These are phyloP conservation scores for Pythium rhizo-oryzae DNA, from an alignment of 352 stramenopile species.

Conservation along the genomic window DNA sequence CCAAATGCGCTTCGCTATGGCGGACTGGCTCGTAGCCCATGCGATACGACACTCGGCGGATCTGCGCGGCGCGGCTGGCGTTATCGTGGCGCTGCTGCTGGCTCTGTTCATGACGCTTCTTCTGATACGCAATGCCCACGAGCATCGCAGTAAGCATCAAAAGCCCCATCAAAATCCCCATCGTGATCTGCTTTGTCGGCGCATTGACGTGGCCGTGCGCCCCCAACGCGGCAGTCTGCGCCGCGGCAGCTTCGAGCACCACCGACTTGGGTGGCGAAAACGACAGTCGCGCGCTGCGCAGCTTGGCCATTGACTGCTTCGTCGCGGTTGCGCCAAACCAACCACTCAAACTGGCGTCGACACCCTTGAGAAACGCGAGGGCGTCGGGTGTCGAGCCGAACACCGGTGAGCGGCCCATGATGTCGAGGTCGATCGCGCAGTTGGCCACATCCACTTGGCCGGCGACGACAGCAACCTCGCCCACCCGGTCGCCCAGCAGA, in stretches of 20 bases:
- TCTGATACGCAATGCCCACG: constrained; percentile 52
- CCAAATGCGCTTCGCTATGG: constrained; percentile 2
- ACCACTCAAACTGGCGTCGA: constrained; percentile 45
- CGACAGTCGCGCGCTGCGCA: constrained; percentile 42
- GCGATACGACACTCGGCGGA: constrained; percentile 74
- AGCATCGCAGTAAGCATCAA: constrained; percentile 63
- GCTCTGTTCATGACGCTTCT: constrained; percentile 62
- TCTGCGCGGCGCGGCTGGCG: constrained; percentile 65
- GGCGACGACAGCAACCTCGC: constrained; percentile 16
- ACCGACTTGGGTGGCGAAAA: constrained; percentile 22
- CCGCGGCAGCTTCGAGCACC: not conserved
- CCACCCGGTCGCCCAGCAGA: constrained; percentile 5
- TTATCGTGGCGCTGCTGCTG: constrained; percentile 56
- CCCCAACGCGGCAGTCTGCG: not conserved
- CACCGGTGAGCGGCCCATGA: constrained; percentile 18
- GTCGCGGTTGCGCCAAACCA: constrained; percentile 29
- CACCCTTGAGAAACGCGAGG: constrained; percentile 44
- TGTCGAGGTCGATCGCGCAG: constrained; percentile 27
- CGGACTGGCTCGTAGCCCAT: constrained; percentile 52
- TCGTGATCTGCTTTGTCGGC: constrained; percentile 60
- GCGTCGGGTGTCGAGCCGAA: constrained; percentile 21
- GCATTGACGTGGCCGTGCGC: constrained; percentile 37
- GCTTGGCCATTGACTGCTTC: constrained; percentile 29
- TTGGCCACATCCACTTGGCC: constrained; percentile 15
- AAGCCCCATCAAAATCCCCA: constrained; percentile 61